Evolutionary conservation across 441 rosid genomes (phyloP).

Genomic region (Pelargonium australe): DNA sequence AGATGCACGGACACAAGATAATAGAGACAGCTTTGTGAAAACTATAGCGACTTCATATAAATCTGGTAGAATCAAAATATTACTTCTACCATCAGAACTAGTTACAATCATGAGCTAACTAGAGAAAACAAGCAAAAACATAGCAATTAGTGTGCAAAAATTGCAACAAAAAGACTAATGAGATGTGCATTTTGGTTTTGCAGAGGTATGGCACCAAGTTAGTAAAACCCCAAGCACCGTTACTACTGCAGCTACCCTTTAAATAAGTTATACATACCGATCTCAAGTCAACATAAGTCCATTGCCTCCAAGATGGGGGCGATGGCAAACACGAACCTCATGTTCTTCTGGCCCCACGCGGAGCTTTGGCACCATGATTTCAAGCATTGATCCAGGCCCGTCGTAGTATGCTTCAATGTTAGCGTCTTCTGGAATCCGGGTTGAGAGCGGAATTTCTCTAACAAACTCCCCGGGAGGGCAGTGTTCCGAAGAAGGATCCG

Average conservation of each 20-base stretch:
- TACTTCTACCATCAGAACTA: too few species aligned
- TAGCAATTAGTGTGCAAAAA: too few species aligned
- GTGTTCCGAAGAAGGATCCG: constrained; percentile 90
- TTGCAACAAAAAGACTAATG: too few species aligned
- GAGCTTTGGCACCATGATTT: constrained; percentile 76
- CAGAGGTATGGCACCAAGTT: too few species aligned
- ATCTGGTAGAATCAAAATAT: too few species aligned
- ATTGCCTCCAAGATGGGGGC: constrained; percentile 54
- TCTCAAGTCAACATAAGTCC: constrained; percentile 34
- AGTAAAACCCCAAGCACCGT: too few species aligned
- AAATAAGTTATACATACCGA: constrained; percentile 29
- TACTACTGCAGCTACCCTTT: constrained; percentile 25
- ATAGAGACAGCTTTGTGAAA: too few species aligned
- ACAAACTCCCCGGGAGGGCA: constrained; percentile 87
- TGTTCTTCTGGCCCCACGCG: constrained; percentile 83
- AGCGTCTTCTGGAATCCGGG: constrained; percentile 87
- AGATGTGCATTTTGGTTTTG: too few species aligned
- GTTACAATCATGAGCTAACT: too few species aligned
- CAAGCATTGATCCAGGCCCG: constrained; percentile 66
- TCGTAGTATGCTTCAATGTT: constrained; percentile 70
- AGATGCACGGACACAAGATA: too few species aligned
- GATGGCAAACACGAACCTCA: constrained; percentile 74
- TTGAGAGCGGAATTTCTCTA: constrained; percentile 63
- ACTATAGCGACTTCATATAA: too few species aligned
- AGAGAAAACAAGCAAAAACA: too few species aligned